Conservation (phyloP, 495 filamentous ascomycete species). For the Chaetomium cochliodes region DNA sequence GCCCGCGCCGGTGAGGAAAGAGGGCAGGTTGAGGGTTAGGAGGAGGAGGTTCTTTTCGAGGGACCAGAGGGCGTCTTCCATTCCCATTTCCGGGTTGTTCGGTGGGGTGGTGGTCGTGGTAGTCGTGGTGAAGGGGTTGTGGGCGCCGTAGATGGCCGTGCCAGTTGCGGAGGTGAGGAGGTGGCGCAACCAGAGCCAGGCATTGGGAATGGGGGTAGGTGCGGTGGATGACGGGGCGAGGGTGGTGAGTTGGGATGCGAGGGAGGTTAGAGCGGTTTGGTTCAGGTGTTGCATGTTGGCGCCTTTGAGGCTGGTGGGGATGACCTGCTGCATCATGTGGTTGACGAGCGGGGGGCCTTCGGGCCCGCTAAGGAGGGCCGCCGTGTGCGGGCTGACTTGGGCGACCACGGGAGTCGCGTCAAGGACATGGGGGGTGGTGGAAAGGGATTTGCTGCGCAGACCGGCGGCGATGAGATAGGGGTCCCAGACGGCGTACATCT, state of each 20-base stretch:
- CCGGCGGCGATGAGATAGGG: conserved; percentile 22
- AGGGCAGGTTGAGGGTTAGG: conserved; percentile 10
- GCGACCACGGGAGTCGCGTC: neutral
- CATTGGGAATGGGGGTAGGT: conserved; percentile 7
- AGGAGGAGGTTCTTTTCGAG: conserved; percentile 13
- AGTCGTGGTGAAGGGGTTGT: conserved; percentile 8
- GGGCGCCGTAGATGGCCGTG: conserved; percentile 17
- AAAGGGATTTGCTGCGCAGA: conserved; percentile 23
- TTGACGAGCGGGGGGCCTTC: conserved; percentile 2
- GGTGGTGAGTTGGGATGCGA: neutral
- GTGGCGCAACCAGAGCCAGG: conserved; percentile 18
- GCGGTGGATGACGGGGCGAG: neutral
- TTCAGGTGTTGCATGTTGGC: conserved; percentile 2
- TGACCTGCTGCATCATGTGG: neutral
- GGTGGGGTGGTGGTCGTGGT: neutral
- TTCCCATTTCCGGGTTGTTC: no score
- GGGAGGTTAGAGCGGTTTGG: neutral
- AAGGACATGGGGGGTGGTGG: conserved; percentile 10
- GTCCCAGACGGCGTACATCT: conserved; percentile 30
- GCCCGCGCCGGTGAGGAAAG: neutral
- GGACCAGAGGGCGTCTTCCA: conserved; percentile 17
- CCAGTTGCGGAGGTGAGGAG: conserved; percentile 11
- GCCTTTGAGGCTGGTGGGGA: conserved; percentile 6
- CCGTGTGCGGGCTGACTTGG: neutral
- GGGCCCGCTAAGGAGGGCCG: neutral